Evolutionary conservation across 129 eudicot species (phyloP).

Genomic region (Cynara cardunculus): DNA sequence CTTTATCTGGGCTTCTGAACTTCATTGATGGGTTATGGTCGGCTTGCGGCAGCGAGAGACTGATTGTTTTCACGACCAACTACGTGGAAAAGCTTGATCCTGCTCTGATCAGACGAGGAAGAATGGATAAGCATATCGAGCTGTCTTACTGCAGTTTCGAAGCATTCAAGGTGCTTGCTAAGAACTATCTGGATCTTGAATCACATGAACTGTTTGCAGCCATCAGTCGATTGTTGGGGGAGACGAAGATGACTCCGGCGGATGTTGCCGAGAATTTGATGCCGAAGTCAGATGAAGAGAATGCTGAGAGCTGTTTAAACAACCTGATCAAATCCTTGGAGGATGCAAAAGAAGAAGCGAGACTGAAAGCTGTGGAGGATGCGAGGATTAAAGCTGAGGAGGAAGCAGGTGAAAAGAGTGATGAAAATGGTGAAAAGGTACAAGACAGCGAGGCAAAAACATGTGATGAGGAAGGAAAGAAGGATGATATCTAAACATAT

Average conservation of each 20-base stretch:
- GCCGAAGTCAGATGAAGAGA: constrained; percentile 47
- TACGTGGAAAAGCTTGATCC: constrained; percentile 61
- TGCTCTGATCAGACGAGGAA: constrained; percentile 52
- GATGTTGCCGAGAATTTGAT: constrained; percentile 62
- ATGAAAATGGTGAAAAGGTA: background rate
- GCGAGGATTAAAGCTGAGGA: constrained; percentile 31
- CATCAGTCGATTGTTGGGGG: constrained; percentile 22
- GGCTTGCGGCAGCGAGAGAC: constrained; percentile 52
- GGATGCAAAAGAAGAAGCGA: constrained; percentile 41
- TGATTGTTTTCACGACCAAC: constrained; percentile 57
- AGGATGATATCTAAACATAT: background rate
- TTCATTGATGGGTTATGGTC: constrained; percentile 64
- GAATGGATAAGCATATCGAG: constrained; percentile 63
- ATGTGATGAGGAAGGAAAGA: constrained; percentile 3
- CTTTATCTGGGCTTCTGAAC: constrained; percentile 51
- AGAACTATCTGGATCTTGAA: constrained; percentile 41
- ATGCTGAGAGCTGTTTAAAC: constrained; percentile 30
- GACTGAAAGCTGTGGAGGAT: constrained; percentile 39
- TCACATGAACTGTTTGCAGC: constrained; percentile 36
- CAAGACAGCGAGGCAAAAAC: constrained; percentile 1
- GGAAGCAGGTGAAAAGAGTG: background rate
- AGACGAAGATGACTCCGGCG: constrained; percentile 52
- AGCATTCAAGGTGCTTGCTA: constrained; percentile 47
- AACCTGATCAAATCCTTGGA: constrained; percentile 42
- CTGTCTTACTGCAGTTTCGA: constrained; percentile 50